These are phyloP conservation scores for Macrolepiota dolichaula DNA, from an alignment of 768 basidiomycete species.

Conservation along the genomic window DNA sequence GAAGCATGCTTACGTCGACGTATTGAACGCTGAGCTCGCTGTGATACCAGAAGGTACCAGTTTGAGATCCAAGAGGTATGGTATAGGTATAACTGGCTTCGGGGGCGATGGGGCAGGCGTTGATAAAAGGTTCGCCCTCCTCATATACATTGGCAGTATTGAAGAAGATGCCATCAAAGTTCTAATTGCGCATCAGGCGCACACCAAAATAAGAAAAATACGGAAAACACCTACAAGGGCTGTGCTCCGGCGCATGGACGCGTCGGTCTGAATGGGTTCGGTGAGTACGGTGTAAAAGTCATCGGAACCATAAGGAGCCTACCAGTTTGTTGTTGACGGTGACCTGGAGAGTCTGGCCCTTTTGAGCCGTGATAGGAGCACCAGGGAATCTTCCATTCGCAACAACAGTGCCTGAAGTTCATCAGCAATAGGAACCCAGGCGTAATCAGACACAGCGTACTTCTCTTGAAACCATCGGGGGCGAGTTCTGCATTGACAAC, in stretches of 20 bases:
- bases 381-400: background rate
- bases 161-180: background rate
- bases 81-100: background rate
- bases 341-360: background rate
- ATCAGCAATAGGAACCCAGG: background rate
- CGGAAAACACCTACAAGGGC: background rate
- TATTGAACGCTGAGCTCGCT: conserved; percentile 30
- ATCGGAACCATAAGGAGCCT: background rate
- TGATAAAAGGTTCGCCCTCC: background rate
- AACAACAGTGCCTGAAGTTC: background rate
- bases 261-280: background rate
- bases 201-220: background rate
- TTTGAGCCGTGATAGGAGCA: background rate
- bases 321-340: background rate
- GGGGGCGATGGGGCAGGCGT: background rate
- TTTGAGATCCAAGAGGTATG: background rate
- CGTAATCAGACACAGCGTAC: background rate
- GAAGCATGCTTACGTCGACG: conserved; percentile 20
- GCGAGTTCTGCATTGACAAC: background rate
- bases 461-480: background rate
- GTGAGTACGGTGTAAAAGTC: background rate
- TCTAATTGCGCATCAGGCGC: background rate
- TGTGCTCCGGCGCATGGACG: background rate
- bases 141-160: background rate
- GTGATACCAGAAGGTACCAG: background rate